Evolutionary conservation across 164 flowering plant species (phyloP).

Genomic region (Santalum album): DNA sequence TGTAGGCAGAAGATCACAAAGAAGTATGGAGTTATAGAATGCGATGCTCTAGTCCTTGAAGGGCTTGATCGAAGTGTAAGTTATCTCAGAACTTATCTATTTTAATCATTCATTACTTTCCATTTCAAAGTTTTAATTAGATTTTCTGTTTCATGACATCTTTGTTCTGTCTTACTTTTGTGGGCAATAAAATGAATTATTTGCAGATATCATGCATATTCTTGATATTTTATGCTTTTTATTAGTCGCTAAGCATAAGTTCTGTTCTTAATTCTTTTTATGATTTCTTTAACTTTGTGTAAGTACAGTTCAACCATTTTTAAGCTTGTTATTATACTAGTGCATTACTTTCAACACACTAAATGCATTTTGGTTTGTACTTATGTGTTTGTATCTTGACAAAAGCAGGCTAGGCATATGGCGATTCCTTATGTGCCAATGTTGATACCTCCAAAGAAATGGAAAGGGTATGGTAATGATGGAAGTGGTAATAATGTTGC

Average conservation of each 20-base stretch:
- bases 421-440: slow-evolving; percentile 82
- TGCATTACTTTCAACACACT: too few relatives aligned
- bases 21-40: slow-evolving; percentile 79
- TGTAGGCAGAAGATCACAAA: slow-evolving; percentile 39
- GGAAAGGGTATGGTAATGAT: slow-evolving; percentile 72
- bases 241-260: too few relatives aligned
- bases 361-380: background rate
- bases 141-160: too few relatives aligned
- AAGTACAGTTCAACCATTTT: background rate
- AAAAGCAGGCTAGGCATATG: slow-evolving; percentile 76
- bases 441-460: slow-evolving; percentile 82
- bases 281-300: background rate
- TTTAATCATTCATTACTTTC: too few relatives aligned
- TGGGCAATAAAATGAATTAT: too few relatives aligned
- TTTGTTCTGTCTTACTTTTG: too few relatives aligned
- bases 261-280: background rate
- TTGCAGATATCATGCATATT: too few relatives aligned
- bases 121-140: too few relatives aligned
- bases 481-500: background rate
- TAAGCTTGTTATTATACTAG: background rate
- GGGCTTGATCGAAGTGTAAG: slow-evolving; percentile 80
- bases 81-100: slow-evolving; percentile 1
- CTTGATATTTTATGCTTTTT: too few relatives aligned
- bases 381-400: slow-evolving; percentile 6
- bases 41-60: slow-evolving; percentile 56